A percentile compares a stretch with the other conserved stretches of the same genome.
phyloP scores from a whole-genome alignment of 2,329 filamentous ascomycete genomes.

The Neopestalotiopsis clavispora region DNA sequence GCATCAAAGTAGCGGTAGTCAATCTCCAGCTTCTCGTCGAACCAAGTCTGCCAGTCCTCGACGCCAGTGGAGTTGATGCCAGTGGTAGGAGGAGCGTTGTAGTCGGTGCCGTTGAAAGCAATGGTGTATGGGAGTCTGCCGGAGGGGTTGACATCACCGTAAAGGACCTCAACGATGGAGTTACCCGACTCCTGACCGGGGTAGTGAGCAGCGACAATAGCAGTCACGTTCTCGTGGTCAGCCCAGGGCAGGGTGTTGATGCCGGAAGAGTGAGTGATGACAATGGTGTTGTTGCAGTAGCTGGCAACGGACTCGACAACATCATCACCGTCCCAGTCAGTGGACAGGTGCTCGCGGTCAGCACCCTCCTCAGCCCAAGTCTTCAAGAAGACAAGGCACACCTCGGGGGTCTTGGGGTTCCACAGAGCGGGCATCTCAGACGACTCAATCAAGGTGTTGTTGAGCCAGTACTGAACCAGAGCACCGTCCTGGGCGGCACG shows the following conservation, averaged over 20 bases:
- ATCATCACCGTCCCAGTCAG: conserved; percentile 67
- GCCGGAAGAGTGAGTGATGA: conserved; percentile 66
- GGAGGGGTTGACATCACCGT: conserved; percentile 63
- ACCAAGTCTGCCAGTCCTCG: conserved; percentile 52
- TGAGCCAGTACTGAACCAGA: conserved; percentile 47
- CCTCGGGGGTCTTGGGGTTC: conserved; percentile 57
- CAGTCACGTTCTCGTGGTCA: conserved; percentile 64
- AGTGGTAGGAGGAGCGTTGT: conserved; percentile 46
- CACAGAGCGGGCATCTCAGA: conserved; percentile 50
- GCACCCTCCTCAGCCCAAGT: conserved; percentile 70
- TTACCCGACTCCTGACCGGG: conserved; percentile 68
- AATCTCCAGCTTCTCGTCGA: conserved; percentile 69
- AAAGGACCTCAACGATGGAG: conserved; percentile 64
- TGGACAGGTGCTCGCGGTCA: conserved; percentile 56
- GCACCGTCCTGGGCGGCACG: conserved; percentile 47
- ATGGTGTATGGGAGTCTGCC: conserved; percentile 73
- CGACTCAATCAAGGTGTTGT: conserved; percentile 46
- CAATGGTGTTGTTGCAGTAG: conserved; percentile 55
- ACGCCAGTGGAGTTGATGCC: conserved; percentile 40
- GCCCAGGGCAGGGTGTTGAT: conserved; percentile 59
- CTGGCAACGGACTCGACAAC: conserved; percentile 54
- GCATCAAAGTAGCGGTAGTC: conserved; percentile 72
- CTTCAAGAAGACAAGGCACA: conserved; percentile 70
- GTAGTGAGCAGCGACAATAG: conserved; percentile 63
- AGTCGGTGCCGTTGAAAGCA: conserved; percentile 57